Evolutionary conservation across 1,139 yeast genomes (phyloP).

Genomic region (Candida glucosophila): DNA sequence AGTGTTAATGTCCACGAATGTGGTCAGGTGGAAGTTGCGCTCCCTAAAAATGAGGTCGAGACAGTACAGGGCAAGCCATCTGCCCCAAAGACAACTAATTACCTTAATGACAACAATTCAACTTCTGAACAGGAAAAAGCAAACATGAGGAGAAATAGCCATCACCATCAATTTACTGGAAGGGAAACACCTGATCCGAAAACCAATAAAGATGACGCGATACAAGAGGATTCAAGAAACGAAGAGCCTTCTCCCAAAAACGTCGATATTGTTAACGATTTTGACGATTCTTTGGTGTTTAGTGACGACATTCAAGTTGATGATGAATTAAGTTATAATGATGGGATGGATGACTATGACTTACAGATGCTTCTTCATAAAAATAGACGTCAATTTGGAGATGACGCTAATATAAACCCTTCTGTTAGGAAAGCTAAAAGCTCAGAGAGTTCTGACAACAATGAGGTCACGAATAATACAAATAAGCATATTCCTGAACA

Average conservation of each 20-base stretch:
- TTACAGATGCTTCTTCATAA: constrained; percentile 15
- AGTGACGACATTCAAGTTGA: constrained; percentile 52
- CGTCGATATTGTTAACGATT: constrained; percentile 19
- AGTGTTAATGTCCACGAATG: constrained; percentile 5
- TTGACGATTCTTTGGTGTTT: constrained; percentile 60
- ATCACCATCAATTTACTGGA: not conserved
- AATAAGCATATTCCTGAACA: not conserved
- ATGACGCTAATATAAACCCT: constrained; percentile 6
- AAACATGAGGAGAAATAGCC: not conserved
- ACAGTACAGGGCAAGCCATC: too few species aligned
- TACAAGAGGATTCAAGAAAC: too few species aligned
- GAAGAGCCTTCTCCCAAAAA: constrained; percentile 6
- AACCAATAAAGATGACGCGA: constrained; percentile 1
- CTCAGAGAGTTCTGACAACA: constrained; percentile 1
- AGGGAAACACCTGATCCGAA: not conserved
- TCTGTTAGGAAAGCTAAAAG: not conserved
- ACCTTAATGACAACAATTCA: constrained; percentile 2
- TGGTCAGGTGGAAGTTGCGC: too few species aligned
- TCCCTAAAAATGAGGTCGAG: too few species aligned
- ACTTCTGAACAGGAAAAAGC: constrained; percentile 1
- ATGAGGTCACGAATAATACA: not conserved
- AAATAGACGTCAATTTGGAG: constrained; percentile 4
- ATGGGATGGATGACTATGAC: constrained; percentile 22
- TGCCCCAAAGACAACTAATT: constrained; percentile 1
- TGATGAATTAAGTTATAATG: constrained; percentile 11